phyloP scores from a whole-genome alignment of 2,329 filamentous ascomycete species.

The Fusarium concolor region DNA sequence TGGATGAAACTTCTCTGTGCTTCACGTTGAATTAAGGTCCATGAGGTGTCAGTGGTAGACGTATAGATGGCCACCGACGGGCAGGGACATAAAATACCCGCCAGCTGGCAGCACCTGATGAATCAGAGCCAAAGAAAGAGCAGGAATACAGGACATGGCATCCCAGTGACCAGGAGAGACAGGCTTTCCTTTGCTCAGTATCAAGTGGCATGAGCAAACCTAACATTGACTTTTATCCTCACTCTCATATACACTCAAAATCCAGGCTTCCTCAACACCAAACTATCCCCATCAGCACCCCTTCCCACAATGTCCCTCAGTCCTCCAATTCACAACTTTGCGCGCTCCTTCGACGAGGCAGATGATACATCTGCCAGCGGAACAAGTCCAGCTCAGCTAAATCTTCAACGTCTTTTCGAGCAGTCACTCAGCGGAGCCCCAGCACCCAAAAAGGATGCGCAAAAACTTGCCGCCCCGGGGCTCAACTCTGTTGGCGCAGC shows the following conservation, averaged over 20 bases:
- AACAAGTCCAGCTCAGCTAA: slow-evolving; percentile 70
- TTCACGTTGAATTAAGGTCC: not conserved
- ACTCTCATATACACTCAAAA: not conserved
- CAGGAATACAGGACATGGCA: slow-evolving; percentile 3
- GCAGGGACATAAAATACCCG: slow-evolving; percentile 26
- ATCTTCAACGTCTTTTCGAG: slow-evolving; percentile 70
- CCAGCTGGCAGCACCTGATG: slow-evolving; percentile 24
- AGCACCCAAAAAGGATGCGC: slow-evolving; percentile 62
- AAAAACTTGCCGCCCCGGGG: slow-evolving; percentile 58
- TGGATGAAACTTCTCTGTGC: not conserved
- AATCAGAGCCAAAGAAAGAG: not conserved
- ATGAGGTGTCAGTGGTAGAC: slow-evolving; percentile 14
- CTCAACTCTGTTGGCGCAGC: slow-evolving; percentile 55
- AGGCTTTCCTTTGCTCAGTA: slow-evolving; percentile 7
- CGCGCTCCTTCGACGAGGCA: slow-evolving; percentile 42
- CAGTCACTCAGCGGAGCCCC: slow-evolving; percentile 68
- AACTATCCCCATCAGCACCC: not conserved
- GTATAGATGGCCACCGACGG: slow-evolving; percentile 15
- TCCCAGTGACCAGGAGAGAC: not conserved
- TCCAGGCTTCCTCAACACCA: slow-evolving; percentile 12
- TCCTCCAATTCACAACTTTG: slow-evolving; percentile 46
- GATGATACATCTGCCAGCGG: slow-evolving; percentile 50
- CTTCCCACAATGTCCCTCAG: slow-evolving; percentile 50
- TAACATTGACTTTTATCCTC: not conserved
- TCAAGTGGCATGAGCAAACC: slow-evolving; percentile 40